Evolutionary conservation across 139 green algal species (phyloP).

Genomic region (Haematococcus lacustris): DNA sequence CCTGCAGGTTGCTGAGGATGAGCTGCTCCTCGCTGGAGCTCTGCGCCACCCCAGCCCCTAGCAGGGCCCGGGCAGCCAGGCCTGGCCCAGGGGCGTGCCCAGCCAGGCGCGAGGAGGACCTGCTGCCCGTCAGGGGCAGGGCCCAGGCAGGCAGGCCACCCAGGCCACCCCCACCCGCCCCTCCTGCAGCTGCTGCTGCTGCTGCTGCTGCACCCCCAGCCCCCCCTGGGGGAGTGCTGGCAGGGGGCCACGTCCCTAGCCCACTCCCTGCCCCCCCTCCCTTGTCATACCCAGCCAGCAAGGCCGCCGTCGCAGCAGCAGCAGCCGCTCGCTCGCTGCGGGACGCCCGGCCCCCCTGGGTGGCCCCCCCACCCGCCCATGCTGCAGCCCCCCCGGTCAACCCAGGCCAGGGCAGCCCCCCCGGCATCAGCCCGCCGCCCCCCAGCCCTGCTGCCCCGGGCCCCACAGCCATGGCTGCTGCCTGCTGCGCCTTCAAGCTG

Average conservation of each 20-base stretch:
- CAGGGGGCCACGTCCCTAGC: neutral
- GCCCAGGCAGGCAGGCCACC: neutral
- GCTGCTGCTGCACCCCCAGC: neutral
- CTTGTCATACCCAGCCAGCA: neutral
- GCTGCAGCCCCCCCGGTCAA: neutral
- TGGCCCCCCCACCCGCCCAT: too few species aligned
- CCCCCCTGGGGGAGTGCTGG: neutral
- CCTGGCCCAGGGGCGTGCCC: neutral
- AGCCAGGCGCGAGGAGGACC: too few species aligned
- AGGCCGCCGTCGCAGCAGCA: too few species aligned
- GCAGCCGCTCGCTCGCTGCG: too few species aligned
- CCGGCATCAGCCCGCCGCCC: too few species aligned
- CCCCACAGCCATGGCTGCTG: too few species aligned
- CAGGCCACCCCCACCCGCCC: neutral
- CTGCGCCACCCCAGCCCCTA: constrained; percentile 1
- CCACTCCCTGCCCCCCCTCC: neutral
- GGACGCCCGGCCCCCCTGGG: too few species aligned
- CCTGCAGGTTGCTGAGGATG: constrained; percentile 18
- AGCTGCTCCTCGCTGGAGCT: constrained; percentile 66
- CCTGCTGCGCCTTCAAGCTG: too few species aligned
- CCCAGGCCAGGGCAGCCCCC: neutral
- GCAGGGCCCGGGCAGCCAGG: neutral
- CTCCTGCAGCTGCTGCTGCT: neutral
- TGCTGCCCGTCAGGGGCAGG: neutral
- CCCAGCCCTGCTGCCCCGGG: too few species aligned